A percentile compares a stretch with the other conserved stretches of the same genome.
Conservation (phyloP, 306 rosid genomes). For the Ormosia semicastrata region DNA sequence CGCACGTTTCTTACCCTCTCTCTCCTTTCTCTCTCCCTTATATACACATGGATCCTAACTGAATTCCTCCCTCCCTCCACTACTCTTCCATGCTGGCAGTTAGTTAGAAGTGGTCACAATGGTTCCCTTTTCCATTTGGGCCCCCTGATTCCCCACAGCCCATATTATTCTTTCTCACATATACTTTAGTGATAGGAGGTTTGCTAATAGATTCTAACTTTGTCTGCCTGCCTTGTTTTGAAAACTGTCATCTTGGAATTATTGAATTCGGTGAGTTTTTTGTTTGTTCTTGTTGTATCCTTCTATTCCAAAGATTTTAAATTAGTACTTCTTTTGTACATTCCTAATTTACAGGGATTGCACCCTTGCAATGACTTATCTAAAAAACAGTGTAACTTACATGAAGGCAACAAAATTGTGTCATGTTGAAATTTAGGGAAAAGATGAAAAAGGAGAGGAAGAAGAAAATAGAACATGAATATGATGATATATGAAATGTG, state of each 20-base stretch:
- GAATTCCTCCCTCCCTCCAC: not conserved
- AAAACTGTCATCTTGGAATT: not conserved
- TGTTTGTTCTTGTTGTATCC: not conserved
- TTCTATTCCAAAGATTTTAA: not conserved
- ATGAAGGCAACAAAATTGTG: not conserved
- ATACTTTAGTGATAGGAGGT: not conserved
- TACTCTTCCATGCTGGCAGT: not conserved
- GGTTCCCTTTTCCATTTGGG: no score
- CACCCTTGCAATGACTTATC: not conserved
- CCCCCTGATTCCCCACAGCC: no score
- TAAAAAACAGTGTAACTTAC: not conserved
- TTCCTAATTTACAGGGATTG: not conserved
- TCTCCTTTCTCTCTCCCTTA: not conserved
- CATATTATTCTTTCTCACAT: no score
- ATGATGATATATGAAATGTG: not conserved
- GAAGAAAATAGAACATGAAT: not conserved
- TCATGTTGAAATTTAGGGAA: not conserved
- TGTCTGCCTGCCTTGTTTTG: not conserved
- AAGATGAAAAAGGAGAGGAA: not conserved
- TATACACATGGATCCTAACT: not conserved
- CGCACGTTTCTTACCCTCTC: not conserved
- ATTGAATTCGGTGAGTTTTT: not conserved
- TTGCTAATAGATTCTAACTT: not conserved
- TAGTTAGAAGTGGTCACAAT: no score
- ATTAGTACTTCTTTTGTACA: not conserved